Conservation (phyloP, 257 asterid species). For the Ilex aquifolium region DNA sequence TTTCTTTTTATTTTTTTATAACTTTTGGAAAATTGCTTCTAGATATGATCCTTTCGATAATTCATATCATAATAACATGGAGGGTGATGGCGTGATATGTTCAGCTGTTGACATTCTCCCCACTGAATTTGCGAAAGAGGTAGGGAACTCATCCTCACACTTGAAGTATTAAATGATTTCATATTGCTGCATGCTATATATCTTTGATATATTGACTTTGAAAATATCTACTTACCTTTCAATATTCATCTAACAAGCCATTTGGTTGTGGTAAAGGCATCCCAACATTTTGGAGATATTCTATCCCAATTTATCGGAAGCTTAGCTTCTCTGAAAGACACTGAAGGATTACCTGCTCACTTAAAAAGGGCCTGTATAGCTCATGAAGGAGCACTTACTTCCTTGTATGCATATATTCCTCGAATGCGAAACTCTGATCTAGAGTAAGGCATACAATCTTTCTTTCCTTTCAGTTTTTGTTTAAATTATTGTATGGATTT, state of each 20-base stretch:
- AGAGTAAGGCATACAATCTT: slow-evolving; percentile 49
- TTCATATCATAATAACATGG: slow-evolving; percentile 74
- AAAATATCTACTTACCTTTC: too few relatives aligned
- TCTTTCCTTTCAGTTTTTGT: neutral
- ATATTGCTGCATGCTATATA: neutral
- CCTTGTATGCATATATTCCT: slow-evolving; percentile 73
- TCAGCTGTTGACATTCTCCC: slow-evolving; percentile 98
- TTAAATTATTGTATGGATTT: neutral
- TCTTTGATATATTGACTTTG: too few relatives aligned
- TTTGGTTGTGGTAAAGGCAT: slow-evolving; percentile 44
- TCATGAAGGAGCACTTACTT: slow-evolving; percentile 65
- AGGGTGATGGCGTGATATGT: slow-evolving; percentile 73
- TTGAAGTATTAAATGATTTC: neutral
- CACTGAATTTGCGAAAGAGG: slow-evolving; percentile 96
- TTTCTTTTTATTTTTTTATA: slow-evolving; percentile 3
- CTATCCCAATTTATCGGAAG: slow-evolving; percentile 67
- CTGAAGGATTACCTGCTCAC: slow-evolving; percentile 64
- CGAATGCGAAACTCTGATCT: slow-evolving; percentile 75
- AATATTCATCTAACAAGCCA: too few relatives aligned
- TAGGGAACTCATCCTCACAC: slow-evolving; percentile 7
- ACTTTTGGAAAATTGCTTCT: slow-evolving; percentile 12
- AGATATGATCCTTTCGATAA: slow-evolving; percentile 73
- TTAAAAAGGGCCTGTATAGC: slow-evolving; percentile 82
- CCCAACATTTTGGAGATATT: slow-evolving; percentile 91
- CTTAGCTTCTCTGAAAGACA: slow-evolving; percentile 55